Percentiles rank a stretch among this genome's conserved stretches.
phyloP scores from a whole-genome alignment of 177 flowering plant species.

The Vitis hybrid region DNA sequence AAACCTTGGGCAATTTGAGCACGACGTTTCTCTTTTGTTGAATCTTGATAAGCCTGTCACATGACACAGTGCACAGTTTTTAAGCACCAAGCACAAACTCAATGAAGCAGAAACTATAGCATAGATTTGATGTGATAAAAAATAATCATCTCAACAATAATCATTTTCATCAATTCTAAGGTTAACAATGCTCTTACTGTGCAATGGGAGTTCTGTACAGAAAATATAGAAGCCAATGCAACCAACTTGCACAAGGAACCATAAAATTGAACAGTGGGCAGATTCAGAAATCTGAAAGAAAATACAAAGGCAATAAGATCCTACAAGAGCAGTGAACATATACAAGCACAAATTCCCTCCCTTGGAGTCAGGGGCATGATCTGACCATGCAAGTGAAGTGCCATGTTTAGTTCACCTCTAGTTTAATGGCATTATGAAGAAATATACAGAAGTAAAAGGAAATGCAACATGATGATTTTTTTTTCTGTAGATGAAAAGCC shows the following conservation, averaged over 20 bases:
- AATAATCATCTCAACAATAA: background rate
- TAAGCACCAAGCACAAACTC: background rate
- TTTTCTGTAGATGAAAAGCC: no score
- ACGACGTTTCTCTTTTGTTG: conserved; percentile 93
- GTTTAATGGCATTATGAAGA: no score
- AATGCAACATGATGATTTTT: no score
- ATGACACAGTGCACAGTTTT: background rate
- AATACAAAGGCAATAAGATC: no score
- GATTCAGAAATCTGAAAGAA: no score
- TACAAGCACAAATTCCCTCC: no score
- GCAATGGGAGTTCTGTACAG: background rate
- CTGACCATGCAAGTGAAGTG: no score
- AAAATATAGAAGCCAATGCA: conserved; percentile 16
- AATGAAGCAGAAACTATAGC: background rate
- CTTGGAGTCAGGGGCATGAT: no score
- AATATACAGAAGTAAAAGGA: no score
- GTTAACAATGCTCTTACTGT: conserved; percentile 1
- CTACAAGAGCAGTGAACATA: no score
- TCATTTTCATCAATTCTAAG: background rate
- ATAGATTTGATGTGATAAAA: background rate
- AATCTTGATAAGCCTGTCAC: conserved; percentile 89
- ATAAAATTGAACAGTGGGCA: no score
- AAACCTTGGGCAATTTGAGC: conserved; percentile 99
- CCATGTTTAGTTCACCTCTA: no score
- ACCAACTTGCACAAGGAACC: conserved; percentile 10